Percentiles rank a stretch among this genome's conserved stretches.
Conservation (phyloP, 2,329 filamentous ascomycete species). For the Colletotrichum noveboracense region DNA sequence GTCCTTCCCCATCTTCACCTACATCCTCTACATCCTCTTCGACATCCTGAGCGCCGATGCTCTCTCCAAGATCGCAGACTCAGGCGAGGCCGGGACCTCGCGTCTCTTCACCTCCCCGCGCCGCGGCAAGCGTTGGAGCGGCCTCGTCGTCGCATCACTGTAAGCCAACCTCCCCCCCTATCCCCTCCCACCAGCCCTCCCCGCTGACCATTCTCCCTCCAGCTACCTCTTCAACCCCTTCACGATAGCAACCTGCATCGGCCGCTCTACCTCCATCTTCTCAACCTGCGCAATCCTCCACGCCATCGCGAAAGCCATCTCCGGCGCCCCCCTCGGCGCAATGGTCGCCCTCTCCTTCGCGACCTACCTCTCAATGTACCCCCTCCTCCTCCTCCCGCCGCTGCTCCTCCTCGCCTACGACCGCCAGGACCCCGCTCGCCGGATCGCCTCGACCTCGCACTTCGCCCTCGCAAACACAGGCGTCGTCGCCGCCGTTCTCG, state of each 20-base stretch:
- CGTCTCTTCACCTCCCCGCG: constrained; percentile 80
- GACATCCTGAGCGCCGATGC: constrained; percentile 85
- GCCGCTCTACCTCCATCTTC: constrained; percentile 86
- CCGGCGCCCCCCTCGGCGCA: constrained; percentile 74
- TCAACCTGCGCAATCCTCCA: constrained; percentile 87
- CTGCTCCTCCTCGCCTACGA: constrained; percentile 83
- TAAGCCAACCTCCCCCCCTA: constrained; percentile 45
- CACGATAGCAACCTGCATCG: constrained; percentile 88
- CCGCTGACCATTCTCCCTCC: constrained; percentile 69
- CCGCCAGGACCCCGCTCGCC: constrained; percentile 48
- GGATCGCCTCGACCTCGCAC: constrained; percentile 36
- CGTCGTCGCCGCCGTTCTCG: constrained; percentile 60
- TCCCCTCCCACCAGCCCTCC: constrained; percentile 60
- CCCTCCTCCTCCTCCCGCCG: constrained; percentile 83
- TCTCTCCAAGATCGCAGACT: constrained; percentile 79
- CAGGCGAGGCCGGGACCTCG: constrained; percentile 77
- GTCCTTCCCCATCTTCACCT: constrained; percentile 73
- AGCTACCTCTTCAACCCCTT: constrained; percentile 96
- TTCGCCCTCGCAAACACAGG: constrained; percentile 63
- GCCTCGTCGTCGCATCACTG: constrained; percentile 79
- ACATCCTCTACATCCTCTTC: constrained; percentile 79
- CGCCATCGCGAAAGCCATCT: constrained; percentile 80
- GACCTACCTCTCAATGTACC: constrained; percentile 91
- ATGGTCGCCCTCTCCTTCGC: constrained; percentile 88
- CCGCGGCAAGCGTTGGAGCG: constrained; percentile 75